These are phyloP conservation scores for Pyracantha coccinea DNA, from an alignment of 331 rosid species.

Conservation along the genomic window DNA sequence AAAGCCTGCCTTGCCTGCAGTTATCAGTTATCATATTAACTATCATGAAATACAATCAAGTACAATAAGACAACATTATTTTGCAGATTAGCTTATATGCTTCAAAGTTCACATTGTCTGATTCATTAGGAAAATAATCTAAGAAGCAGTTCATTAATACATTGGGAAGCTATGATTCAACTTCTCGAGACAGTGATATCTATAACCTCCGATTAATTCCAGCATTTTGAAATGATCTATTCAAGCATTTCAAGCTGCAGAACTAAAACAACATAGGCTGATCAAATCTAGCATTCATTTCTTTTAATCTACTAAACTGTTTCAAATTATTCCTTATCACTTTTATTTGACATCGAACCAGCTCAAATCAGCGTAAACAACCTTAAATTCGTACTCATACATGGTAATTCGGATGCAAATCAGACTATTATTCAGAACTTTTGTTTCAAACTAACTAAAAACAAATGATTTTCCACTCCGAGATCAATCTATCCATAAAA, in stretches of 20 bases:
- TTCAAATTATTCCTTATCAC: not conserved
- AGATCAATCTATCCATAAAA: not conserved
- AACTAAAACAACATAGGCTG: no score
- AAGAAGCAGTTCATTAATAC: no score
- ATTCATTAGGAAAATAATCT: no score
- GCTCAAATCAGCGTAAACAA: not conserved
- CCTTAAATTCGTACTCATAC: not conserved
- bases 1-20: conserved; percentile 78
- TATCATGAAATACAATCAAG: not conserved
- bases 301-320: not conserved
- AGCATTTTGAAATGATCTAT: not conserved
- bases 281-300: not conserved
- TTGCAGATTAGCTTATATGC: no score
- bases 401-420: not conserved
- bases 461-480: no score
- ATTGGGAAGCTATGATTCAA: not conserved
- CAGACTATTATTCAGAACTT: not conserved
- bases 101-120: no score
- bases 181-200: not conserved
- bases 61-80: no score
- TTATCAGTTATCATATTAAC: not conserved
- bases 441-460: no score
- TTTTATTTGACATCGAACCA: not conserved
- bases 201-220: not conserved
- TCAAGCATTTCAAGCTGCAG: no score